Evolutionary conservation across 768 basidiomycete species (phyloP), one percentile per base, ranked within the genome.

Genomic region (Podaxis mareebaensis): DNA sequence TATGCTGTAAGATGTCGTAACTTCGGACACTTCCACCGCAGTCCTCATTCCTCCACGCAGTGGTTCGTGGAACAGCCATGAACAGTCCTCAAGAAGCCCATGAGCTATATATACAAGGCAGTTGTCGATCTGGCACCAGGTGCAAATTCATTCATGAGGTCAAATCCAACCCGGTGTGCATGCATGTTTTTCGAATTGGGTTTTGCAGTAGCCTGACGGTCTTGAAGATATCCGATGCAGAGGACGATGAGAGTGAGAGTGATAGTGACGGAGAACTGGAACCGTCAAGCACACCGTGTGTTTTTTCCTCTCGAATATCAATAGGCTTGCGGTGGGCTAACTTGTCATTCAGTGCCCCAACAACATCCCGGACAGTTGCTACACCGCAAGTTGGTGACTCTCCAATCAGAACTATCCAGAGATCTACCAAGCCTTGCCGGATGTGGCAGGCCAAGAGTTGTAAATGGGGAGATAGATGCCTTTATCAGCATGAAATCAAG

Each of bases 1-100:
- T 15, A 48, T 51, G 48, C 48, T 51, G 48, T 51, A 51, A 28
- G 24, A 51, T 4, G 48, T 10, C 48, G 11, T 17, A 51, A 10
- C n/a, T 26, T 51, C 48, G 48, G 48, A 51, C 22, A 20, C 20
- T 20, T 13, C 48, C 24, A 22, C 42, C 11, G 12, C n/a, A 39
- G 8, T 12, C 24, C 22, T 55, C 38, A 22, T 22, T n/a, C 36
- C 54, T 57, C 55, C n/a, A 15, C 68, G n/a, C 66, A 54, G 69
- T 69, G 58, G 58, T 40, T 39, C 58, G 20, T 20, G 46, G 33
- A 26, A 59, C 46, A n/a, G 40, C 49, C 10, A 13, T 17, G 58
- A 60, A 60, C 36, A 36, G n/a, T 3, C 0, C 36, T 5, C 46
- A 39, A 51, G n/a, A 51, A 60, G 22, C 15, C 15, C 42, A 49